Evolutionary conservation across 2,329 filamentous ascomycete genomes (phyloP).

Genomic region (Trichophyton simii): DNA sequence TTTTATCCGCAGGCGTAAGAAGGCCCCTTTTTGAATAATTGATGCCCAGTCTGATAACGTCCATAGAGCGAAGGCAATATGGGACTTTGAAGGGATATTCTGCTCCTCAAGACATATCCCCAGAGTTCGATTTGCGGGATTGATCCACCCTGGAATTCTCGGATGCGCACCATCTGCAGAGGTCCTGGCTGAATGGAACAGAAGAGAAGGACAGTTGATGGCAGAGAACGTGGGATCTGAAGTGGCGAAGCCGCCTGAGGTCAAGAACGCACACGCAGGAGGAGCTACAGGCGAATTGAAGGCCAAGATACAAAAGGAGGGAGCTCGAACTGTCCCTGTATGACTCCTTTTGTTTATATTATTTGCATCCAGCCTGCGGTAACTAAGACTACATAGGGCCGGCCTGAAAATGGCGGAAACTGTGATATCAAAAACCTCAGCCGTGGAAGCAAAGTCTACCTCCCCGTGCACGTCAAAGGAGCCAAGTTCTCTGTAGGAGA

Average conservation of each 20-base stretch:
- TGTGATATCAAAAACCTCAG: conserved; percentile 84
- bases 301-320: conserved; percentile 59
- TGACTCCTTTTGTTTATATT: background rate
- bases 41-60: background rate
- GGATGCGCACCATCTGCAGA: conserved; percentile 75
- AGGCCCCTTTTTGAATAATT: background rate
- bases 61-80: conserved; percentile 53
- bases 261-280: conserved; percentile 61
- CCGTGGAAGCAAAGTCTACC: conserved; percentile 67
- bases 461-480: conserved; percentile 74
- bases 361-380: background rate
- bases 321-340: conserved; percentile 70
- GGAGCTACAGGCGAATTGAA: conserved; percentile 44
- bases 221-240: conserved; percentile 48
- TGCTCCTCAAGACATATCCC: conserved; percentile 80
- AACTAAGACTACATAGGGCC: conserved; percentile 30
- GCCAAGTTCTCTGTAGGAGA: conserved; percentile 88
- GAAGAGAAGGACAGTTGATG: conserved; percentile 69
- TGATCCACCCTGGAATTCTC: conserved; percentile 85
- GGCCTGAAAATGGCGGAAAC: conserved; percentile 80
- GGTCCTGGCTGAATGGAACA: conserved; percentile 71
- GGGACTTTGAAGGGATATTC: conserved; percentile 66
- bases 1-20: conserved; percentile 67
- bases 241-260: conserved; percentile 66
- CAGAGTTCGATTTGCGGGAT: conserved; percentile 71